Conservation (phyloP, 257 asterid species). For the Petunia secreta region DNA sequence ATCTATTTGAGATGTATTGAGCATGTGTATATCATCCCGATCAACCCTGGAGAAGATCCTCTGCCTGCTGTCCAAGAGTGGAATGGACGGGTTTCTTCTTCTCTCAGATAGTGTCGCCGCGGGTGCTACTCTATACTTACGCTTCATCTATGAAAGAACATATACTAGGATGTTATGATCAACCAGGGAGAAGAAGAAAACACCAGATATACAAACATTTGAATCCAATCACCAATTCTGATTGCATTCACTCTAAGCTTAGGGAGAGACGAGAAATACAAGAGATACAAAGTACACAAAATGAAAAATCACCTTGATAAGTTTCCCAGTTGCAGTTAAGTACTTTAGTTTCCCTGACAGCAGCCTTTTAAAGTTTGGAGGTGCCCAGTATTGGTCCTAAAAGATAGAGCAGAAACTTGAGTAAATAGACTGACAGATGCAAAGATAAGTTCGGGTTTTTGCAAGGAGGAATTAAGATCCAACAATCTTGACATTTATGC, state of each 20-base stretch:
- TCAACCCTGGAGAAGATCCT: slow-evolving; percentile 35
- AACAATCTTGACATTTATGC: slow-evolving; percentile 2
- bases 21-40: slow-evolving; percentile 30
- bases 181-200: background rate
- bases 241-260: slow-evolving; percentile 17
- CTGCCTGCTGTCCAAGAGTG: slow-evolving; percentile 38
- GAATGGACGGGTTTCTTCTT: slow-evolving; percentile 38
- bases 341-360: slow-evolving; percentile 52
- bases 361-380: slow-evolving; percentile 57
- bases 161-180: slow-evolving; percentile 16
- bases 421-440: slow-evolving; percentile 14
- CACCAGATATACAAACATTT: slow-evolving; percentile 2
- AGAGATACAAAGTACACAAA: slow-evolving; percentile 21
- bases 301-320: slow-evolving; percentile 42
- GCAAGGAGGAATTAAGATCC: background rate
- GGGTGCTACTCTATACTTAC: slow-evolving; percentile 41
- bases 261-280: background rate
- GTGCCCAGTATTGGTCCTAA: slow-evolving; percentile 62
- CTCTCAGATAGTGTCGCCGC: slow-evolving; percentile 35
- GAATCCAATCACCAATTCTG: slow-evolving; percentile 13
- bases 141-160: slow-evolving; percentile 45
- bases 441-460: background rate
- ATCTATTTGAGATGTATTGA: slow-evolving; percentile 39
- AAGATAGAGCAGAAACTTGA: background rate
- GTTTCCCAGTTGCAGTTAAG: slow-evolving; percentile 50